Evolutionary conservation across 1,139 yeast genomes (phyloP).

Genomic region (Spathaspora sp.): DNA sequence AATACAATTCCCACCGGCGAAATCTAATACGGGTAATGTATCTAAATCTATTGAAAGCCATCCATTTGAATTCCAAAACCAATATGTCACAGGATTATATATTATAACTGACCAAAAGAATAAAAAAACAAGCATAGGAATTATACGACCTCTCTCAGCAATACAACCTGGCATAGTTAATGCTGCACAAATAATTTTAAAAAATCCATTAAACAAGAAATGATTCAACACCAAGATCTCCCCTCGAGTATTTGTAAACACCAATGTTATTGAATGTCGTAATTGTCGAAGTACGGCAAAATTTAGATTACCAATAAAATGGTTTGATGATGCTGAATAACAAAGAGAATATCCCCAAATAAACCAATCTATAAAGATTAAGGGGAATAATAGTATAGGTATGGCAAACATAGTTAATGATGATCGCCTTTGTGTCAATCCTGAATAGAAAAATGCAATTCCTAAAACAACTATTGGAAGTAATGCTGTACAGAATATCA

Average conservation of each 20-base stretch:
- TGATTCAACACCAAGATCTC: slow-evolving; percentile 41
- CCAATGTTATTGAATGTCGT: slow-evolving; percentile 20
- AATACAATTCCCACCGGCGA: slow-evolving; percentile 67
- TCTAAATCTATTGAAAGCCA: slow-evolving; percentile 49
- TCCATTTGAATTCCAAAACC: slow-evolving; percentile 65
- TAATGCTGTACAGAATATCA: slow-evolving; percentile 36
- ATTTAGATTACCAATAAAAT: slow-evolving; percentile 48
- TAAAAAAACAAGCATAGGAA: slow-evolving; percentile 54
- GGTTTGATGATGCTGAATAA: slow-evolving; percentile 40
- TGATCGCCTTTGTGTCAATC: slow-evolving; percentile 56
- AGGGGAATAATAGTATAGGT: slow-evolving; percentile 43
- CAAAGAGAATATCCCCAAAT: slow-evolving; percentile 60
- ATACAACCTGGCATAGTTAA: slow-evolving; percentile 58
- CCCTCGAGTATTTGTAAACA: slow-evolving; percentile 38
- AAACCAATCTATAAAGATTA: slow-evolving; percentile 53
- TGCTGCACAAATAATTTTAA: slow-evolving; percentile 52
- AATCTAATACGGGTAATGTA: slow-evolving; percentile 53
- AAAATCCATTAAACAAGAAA: slow-evolving; percentile 50
- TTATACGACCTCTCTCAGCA: slow-evolving; percentile 56
- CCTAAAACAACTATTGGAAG: slow-evolving; percentile 41
- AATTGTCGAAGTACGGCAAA: slow-evolving; percentile 44
- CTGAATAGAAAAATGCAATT: slow-evolving; percentile 55
- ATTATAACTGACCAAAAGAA: slow-evolving; percentile 55
- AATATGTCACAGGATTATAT: slow-evolving; percentile 64
- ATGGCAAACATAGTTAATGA: slow-evolving; percentile 54